Conservation (phyloP, 148 eudicot species). For the Polygonum aviculare region DNA sequence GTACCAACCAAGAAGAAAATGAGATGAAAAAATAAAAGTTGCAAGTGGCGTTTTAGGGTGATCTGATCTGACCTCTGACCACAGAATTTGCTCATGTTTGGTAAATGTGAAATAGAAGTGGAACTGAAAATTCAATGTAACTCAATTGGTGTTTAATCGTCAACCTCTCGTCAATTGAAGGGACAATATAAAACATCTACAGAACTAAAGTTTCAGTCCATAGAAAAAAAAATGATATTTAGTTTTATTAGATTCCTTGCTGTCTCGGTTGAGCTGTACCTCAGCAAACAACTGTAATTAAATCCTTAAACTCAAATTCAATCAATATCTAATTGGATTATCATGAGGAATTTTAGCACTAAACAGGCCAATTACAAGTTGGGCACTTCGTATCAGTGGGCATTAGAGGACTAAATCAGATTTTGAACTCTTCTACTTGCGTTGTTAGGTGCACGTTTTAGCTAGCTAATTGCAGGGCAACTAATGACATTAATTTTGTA, state of each 20-base stretch:
- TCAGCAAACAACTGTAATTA: neutral
- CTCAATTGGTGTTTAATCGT: neutral
- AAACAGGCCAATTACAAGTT: neutral
- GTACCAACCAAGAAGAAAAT: conserved; percentile 6
- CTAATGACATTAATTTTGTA: neutral
- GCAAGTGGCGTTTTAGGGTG: neutral
- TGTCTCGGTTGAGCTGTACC: neutral
- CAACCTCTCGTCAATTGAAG: conserved; percentile 3
- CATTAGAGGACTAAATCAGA: neutral
- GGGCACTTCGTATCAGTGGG: neutral
- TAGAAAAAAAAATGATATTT: neutral
- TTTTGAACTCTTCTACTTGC: neutral
- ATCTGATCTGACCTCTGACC: conserved; percentile 2
- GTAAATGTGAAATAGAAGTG: conserved; percentile 7
- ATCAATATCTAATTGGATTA: no score
- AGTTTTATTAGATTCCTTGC: neutral
- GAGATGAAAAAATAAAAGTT: neutral
- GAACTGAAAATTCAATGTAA: neutral
- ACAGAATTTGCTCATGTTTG: neutral
- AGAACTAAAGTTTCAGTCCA: neutral
- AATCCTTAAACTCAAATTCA: neutral
- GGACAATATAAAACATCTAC: neutral
- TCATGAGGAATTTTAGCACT: neutral
- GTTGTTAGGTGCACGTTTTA: conserved; percentile 6
- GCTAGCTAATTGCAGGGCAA: neutral